Base-by-base conservation (phyloP, 805 yeast genomes). In the Tetrapisispora taiwanensis region DNA sequence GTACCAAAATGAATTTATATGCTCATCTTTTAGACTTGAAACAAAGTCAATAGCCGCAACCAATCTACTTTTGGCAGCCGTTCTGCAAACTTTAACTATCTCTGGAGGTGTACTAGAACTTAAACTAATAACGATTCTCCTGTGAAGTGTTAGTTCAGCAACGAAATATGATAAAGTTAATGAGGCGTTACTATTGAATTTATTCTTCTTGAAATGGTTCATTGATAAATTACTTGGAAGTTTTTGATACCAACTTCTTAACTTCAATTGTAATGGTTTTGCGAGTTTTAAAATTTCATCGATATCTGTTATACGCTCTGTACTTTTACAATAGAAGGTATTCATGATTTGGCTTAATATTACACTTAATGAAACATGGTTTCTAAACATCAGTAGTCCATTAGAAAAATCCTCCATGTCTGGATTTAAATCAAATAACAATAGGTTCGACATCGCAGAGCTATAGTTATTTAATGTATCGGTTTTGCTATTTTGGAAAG, bases 1-100 rank as follows among this genome's bases (percentile, higher is more conserved):
- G 63, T 85, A 92, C 96, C 96, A 89, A 60, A 87, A 88, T 10
- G 95, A 78, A 58, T 81, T 89, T 39, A 86, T 72, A 56, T 87
- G 95, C 52, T 87, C 95, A 9, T 83, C 81, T 52, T 79, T 81
- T 59, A 89, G 70, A 47, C 78, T 81, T 41, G 81, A 68, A 9
- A 85, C 79, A 60, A 86, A 84, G 43, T 84, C 92, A 48, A 84
- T 76, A 0, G 95, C 85, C 0, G 95, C 95, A 7, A 76, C 65
- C 15, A 89, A 68, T 55, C 97, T 69, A 1, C 94, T 82, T 46
- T 74, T 78, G 1, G 96, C 97, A 0, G 96, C 95, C 26, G 81
- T 70, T 36, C 95, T 72, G 59, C 96, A 87, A 1, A 88, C 88
- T 27, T 68, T 63, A 9, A 73, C 67, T 20, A 82, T 62, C 48